Evolutionary conservation across 306 rosid genomes (phyloP), one percentile per base, ranked within the genome.

Genomic region (Hippophae rhamnoides): DNA sequence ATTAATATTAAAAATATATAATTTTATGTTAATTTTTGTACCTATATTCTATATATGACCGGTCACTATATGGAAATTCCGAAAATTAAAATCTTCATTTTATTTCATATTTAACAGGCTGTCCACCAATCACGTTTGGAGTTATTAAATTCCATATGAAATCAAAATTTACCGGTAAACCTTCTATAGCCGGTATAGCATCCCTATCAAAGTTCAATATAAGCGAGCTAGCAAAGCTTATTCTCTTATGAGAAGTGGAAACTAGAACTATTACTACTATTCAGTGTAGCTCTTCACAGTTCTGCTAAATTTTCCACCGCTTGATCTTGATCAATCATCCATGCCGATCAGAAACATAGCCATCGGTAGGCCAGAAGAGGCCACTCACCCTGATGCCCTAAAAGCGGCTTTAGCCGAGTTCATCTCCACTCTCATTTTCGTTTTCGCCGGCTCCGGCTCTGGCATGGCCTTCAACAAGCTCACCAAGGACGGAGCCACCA

Each of bases 381-480:
- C 80, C 0, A 51, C 69, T 54, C 83, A 78, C 57, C 85, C 89
- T 0, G 89, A 80, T 56, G 72, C 92, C 45, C 58, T 84, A 67
- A 84, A 61, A 58, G 84, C 92, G 0, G 95, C 41, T 1, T 43
- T 87, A 51, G 86, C 95, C 10, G 95, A 87, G 80, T 81, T 87
- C 72, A 72, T 87, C 60, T 87, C 95, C 10, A 87, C 92, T 5
- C 67, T 84, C 13, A 87, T 87, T 63, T 87, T 87, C 60, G 95
- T 87, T 48, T 87, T 87, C 53, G 95, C 95, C 47, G 95, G 95
- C 11, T 66, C 75, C 0, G 95, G 95, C 13, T 67, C 89, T 52
- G 61, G 92, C 67, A 75, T 84, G 60, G 95, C 95, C n/a, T 87
- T 64, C 81, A 68, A 79, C 74, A 84, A 84, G 56, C 86, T 87